Evolutionary conservation across 331 rosid genomes (phyloP), one percentile per base, ranked within the genome.

Genomic region (Malus hybrid): DNA sequence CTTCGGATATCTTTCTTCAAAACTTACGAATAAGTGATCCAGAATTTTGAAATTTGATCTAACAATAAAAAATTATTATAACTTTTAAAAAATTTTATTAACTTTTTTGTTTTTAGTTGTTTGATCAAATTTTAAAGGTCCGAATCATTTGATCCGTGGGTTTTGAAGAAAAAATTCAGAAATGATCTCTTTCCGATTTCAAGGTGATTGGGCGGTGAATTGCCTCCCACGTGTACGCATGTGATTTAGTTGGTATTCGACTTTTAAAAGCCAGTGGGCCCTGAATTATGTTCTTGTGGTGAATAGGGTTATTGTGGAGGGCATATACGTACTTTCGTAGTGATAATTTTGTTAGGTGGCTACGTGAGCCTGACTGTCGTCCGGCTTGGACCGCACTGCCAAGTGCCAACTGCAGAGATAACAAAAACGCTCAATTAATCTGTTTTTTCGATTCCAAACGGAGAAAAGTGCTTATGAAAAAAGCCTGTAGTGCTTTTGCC

Each of bases 321-420:
- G 78, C 63, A 36, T 15, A 10, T 33, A 1, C 63, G 70, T 46
- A 2, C 44, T 36, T 44, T 42, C 1, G 7, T 8, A 2, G 0
- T 42, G 3, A 24, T 27, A 48, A 16, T 48, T 36, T 28, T 5
- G 48, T 16, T 56, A 4, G 69, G 78, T 22, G 27, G 32, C 52
- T 16, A 68, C 50, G 20, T 12, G 52, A 11, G 48, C 73, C 55
- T 65, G 28, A 10, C 32, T 68, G 71, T 39, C 18, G 11, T 73
- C 74, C 65, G 76, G 80, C 46, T 6, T 63, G 80, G 81, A 71
- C 75, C 75, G 71, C 77, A 69, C 76, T 39, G 46, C 46, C 46
- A 39, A 39, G 11, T 69, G 64, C 56, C 70, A 62, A 28, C 4
- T 11, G 16, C 15, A 9, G 56, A 15, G n/a, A 14, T 18, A 61